Evolutionary conservation across 78 protist species (phyloP).

Genomic region (Protostelium mycophagum): DNA sequence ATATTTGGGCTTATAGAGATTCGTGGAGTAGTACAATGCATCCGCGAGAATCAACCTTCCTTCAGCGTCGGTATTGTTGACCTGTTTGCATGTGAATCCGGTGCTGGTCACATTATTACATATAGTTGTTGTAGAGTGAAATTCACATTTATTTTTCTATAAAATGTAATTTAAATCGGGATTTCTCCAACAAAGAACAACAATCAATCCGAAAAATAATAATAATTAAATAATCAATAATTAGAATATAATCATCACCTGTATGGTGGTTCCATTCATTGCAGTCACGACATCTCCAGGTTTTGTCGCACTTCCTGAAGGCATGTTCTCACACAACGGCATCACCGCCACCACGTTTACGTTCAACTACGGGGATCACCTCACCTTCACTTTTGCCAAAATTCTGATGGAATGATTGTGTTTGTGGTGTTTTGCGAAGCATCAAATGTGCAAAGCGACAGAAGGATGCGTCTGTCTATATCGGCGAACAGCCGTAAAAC

Average conservation of each 20-base stretch:
- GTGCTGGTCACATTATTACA: background rate
- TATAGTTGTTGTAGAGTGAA: background rate
- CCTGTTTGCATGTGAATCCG: background rate
- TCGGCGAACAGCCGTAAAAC: no score
- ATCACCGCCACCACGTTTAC: slow-evolving; percentile 23
- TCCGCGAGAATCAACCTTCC: slow-evolving; percentile 85
- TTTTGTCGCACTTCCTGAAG: slow-evolving; percentile 51
- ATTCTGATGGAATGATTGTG: no score
- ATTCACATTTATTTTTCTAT: no score
- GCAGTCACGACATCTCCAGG: slow-evolving; percentile 71
- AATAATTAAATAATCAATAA: background rate
- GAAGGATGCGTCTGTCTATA: no score
- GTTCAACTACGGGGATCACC: background rate
- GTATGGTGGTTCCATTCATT: slow-evolving; percentile 61
- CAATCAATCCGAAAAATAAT: background rate
- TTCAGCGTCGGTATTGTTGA: slow-evolving; percentile 94
- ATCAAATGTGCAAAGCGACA: no score
- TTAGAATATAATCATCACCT: slow-evolving; percentile 11
- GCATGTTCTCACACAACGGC: slow-evolving; percentile 79
- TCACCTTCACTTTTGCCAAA: no score
- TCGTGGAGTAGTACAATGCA: slow-evolving; percentile 69
- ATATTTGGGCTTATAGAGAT: slow-evolving; percentile 33
- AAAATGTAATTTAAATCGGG: no score
- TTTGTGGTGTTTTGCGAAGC: no score
- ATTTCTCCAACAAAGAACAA: no score